Conservation (phyloP, 2,329 filamentous ascomycete genomes). For the Ceratocystis cubensis region DNA sequence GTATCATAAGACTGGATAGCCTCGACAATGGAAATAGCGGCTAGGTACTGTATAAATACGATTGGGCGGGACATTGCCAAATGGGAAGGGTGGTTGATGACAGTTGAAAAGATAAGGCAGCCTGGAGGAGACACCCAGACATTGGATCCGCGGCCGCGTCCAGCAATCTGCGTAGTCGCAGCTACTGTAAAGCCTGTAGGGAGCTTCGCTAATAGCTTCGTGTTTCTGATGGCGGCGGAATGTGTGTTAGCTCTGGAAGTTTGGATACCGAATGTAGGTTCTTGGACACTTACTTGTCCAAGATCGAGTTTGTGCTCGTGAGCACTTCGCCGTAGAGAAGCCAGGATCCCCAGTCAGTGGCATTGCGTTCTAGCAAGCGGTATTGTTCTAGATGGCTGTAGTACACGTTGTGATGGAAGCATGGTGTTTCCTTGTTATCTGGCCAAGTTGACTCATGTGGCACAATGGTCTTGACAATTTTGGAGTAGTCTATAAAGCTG, state of each 20-base stretch:
- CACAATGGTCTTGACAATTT: slow-evolving; percentile 59
- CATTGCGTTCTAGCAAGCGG: slow-evolving; percentile 38
- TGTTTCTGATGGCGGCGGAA: slow-evolving; percentile 45
- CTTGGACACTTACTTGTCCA: slow-evolving; percentile 57
- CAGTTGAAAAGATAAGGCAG: slow-evolving; percentile 73
- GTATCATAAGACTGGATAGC: slow-evolving; percentile 68
- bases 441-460: slow-evolving; percentile 59
- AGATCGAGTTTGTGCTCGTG: slow-evolving; percentile 83
- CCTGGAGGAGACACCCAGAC: slow-evolving; percentile 90
- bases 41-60: slow-evolving; percentile 87
- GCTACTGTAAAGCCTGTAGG: slow-evolving; percentile 78
- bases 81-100: slow-evolving; percentile 69
- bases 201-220: slow-evolving; percentile 58
- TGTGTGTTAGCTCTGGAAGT: background rate
- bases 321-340: slow-evolving; percentile 84
- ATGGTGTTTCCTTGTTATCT: slow-evolving; percentile 59
- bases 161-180: slow-evolving; percentile 78
- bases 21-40: slow-evolving; percentile 73
- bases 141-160: slow-evolving; percentile 77
- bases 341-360: slow-evolving; percentile 59
- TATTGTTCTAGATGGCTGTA: slow-evolving; percentile 61
- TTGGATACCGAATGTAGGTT: rapidly evolving
- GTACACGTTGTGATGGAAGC: slow-evolving; percentile 73
- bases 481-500: slow-evolving; percentile 61
- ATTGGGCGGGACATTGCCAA: slow-evolving; percentile 63